Evolutionary conservation across 805 yeast species (phyloP).

Genomic region (Cyberlindnera veronae): DNA sequence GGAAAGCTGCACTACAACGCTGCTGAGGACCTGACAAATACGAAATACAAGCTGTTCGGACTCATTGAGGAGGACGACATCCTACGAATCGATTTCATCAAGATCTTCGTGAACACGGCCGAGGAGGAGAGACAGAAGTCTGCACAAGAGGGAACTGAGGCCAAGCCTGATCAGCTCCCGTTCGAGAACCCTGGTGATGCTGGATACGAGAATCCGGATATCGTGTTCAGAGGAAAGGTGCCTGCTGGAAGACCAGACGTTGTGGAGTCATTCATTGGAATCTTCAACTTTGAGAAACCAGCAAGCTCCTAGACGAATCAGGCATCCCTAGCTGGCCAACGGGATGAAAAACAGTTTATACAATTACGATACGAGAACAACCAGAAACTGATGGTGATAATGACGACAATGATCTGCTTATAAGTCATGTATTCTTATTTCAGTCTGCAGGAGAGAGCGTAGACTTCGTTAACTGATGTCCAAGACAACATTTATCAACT

Average conservation of each 20-base stretch:
- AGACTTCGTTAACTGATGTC: no score
- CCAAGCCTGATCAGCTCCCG: conserved; percentile 11
- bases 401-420: no score
- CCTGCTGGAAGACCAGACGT: conserved; percentile 52
- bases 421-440: no score
- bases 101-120: conserved; percentile 33
- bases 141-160: no score
- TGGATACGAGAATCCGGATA: conserved; percentile 42
- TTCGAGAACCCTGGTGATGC: conserved; percentile 32
- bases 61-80: conserved; percentile 43
- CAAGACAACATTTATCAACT: conserved; percentile 12
- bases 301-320: conserved; percentile 9
- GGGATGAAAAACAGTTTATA: no score
- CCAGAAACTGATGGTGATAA: no score
- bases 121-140: conserved; percentile 10
- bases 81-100: conserved; percentile 49
- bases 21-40: conserved; percentile 41
- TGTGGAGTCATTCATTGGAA: conserved; percentile 53
- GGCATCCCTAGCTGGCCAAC: no score
- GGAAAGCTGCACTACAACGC: conserved; percentile 49
- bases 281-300: conserved; percentile 44
- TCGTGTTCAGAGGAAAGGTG: conserved; percentile 48
- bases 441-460: no score
- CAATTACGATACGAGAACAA: no score
- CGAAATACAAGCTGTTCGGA: conserved; percentile 48